Evolutionary conservation across 495 filamentous ascomycete genomes (phyloP).

Genomic region (Achaetomiella virescens): DNA sequence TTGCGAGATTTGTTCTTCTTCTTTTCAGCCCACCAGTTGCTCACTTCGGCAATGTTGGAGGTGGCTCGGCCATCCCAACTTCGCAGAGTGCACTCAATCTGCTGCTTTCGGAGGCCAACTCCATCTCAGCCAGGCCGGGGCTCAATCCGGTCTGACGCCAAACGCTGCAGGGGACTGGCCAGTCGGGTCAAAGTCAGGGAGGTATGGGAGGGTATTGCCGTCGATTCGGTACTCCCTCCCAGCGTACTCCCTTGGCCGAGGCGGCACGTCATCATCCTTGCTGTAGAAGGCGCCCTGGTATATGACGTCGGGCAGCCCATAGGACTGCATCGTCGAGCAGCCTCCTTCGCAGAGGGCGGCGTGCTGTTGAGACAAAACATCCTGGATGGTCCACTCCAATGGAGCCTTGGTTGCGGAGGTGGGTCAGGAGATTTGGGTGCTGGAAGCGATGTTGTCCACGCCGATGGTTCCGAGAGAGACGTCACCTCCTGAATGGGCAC

Average conservation of each 20-base stretch:
- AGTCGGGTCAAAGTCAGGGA: slow-evolving; percentile 70
- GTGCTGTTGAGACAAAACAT: slow-evolving; percentile 25
- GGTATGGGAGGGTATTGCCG: slow-evolving; percentile 66
- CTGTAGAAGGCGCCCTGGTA: slow-evolving; percentile 88
- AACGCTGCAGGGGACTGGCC: slow-evolving; percentile 50
- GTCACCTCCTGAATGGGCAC: slow-evolving; percentile 14
- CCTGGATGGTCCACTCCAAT: slow-evolving; percentile 18
- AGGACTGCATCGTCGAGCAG: slow-evolving; percentile 37
- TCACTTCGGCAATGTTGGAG: slow-evolving; percentile 68
- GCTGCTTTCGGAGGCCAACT: slow-evolving; percentile 45
- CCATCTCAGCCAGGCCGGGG: slow-evolving; percentile 46
- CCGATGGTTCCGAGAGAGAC: neutral
- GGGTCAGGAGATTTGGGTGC: neutral
- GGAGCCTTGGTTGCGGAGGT: neutral
- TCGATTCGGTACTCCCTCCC: slow-evolving; percentile 78
- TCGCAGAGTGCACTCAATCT: slow-evolving; percentile 46
- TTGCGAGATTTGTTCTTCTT: slow-evolving; percentile 31
- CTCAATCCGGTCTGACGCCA: slow-evolving; percentile 44
- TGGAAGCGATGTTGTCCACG: neutral
- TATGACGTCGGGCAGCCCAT: slow-evolving; percentile 48
- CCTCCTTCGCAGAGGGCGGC: slow-evolving; percentile 38
- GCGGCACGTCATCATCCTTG: slow-evolving; percentile 78
- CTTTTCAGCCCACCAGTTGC: slow-evolving; percentile 55
- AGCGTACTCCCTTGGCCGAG: slow-evolving; percentile 73
- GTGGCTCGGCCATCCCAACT: slow-evolving; percentile 60